A percentile compares a stretch with the other conserved stretches of the same genome.
Evolutionary conservation across 805 yeast genomes (phyloP).

Genomic region (Yamadazyma tumulicola): DNA sequence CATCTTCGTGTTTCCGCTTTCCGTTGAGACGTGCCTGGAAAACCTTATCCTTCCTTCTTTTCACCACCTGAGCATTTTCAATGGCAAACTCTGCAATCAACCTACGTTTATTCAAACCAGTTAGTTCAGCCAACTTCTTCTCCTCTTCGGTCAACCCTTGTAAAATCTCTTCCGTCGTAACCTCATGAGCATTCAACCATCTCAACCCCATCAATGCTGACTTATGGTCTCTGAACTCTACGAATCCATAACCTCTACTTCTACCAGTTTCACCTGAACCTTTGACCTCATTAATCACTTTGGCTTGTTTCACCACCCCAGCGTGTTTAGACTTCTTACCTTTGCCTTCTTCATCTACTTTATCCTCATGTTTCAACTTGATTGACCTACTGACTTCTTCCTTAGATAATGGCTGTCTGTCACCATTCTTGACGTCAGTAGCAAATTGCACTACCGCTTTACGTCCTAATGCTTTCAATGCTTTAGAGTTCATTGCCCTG

Average conservation of each 20-base stretch:
- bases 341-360: conserved; percentile 27
- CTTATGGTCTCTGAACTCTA: conserved; percentile 90
- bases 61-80: conserved; percentile 91
- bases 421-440: conserved; percentile 69
- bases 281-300: conserved; percentile 88
- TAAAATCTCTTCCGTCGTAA: conserved; percentile 62
- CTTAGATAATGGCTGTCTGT: conserved; percentile 80
- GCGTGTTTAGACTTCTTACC: conserved; percentile 64
- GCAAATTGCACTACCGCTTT: conserved; percentile 95
- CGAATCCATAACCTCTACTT: conserved; percentile 94
- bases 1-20: conserved; percentile 25
- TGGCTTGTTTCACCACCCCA: conserved; percentile 92
- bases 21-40: conserved; percentile 16
- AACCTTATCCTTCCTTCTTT: conserved; percentile 77
- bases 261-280: conserved; percentile 85
- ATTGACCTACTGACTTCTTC: conserved; percentile 85
- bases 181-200: conserved; percentile 94
- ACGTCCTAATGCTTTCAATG: conserved; percentile 87
- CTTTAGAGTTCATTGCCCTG: conserved; percentile 83
- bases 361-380: conserved; percentile 52
- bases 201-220: conserved; percentile 92
- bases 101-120: conserved; percentile 61
- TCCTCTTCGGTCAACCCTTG: conserved; percentile 74
- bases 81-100: conserved; percentile 93
- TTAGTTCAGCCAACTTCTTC: conserved; percentile 49